phyloP scores from a whole-genome alignment of 1,284 basidiomycete genomes.

The Cryptococcus maquisensis region DNA sequence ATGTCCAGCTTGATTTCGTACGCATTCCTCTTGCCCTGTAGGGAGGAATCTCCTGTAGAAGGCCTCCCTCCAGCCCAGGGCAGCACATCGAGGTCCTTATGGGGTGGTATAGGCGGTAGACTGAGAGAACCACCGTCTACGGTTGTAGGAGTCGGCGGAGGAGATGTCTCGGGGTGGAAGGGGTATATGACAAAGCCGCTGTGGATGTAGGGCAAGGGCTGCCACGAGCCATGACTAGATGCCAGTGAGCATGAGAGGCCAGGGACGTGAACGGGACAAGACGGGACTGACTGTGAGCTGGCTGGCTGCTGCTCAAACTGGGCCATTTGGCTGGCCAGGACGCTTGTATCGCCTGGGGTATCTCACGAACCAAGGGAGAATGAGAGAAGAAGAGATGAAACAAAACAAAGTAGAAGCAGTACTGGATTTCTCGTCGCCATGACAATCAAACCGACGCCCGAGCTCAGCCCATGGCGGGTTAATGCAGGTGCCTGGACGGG shows the following conservation, averaged over 20 bases:
- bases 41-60: too few species aligned
- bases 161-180: slow-evolving; percentile 26
- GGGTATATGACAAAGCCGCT: slow-evolving; percentile 43
- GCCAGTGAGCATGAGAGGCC: neutral
- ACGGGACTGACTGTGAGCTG: neutral
- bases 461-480: too few species aligned
- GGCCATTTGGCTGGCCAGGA: neutral
- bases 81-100: neutral
- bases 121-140: slow-evolving; percentile 4
- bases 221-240: slow-evolving; percentile 25
- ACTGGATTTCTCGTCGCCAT: too few species aligned
- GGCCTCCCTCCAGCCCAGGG: neutral
- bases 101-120: neutral
- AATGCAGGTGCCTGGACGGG: too few species aligned
- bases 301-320: neutral
- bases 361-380: neutral
- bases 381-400: neutral
- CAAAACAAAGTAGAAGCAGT: neutral
- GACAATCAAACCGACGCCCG: too few species aligned
- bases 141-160: slow-evolving; percentile 20
- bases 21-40: slow-evolving; percentile 24
- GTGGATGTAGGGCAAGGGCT: slow-evolving; percentile 43
- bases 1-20: slow-evolving; percentile 54
- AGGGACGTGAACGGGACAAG: neutral
- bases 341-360: neutral